Percentiles rank a stretch among this genome's conserved stretches.
These are phyloP conservation scores for Coemansia sp. DNA, from an alignment of 192 early-diverging fungal species.

Conservation along the genomic window DNA sequence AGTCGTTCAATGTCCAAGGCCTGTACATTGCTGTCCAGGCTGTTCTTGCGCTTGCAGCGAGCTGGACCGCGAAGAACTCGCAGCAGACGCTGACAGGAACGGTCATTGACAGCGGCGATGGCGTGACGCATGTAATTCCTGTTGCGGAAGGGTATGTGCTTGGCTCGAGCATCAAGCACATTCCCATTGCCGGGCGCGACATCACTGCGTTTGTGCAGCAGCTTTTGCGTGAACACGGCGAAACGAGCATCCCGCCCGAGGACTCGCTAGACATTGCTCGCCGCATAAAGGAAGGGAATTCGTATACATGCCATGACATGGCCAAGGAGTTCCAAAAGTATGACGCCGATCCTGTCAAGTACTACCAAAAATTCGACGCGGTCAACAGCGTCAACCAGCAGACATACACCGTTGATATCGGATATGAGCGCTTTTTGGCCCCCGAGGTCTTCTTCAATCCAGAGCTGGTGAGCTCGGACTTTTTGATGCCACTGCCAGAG, in stretches of 20 bases:
- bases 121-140: slow-evolving; percentile 99
- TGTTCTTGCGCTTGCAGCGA: slow-evolving; percentile 93
- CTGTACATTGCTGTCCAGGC: slow-evolving; percentile 99
- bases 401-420: slow-evolving; percentile 93
- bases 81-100: slow-evolving; percentile 93
- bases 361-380: slow-evolving; percentile 85
- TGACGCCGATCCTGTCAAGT: slow-evolving; percentile 84
- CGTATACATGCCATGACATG: slow-evolving; percentile 96
- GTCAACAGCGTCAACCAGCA: slow-evolving; percentile 79
- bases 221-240: slow-evolving; percentile 91
- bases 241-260: slow-evolving; percentile 93
- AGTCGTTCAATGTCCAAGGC: slow-evolving; percentile 97
- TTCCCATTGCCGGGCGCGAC: slow-evolving; percentile 97
- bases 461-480: slow-evolving; percentile 95
- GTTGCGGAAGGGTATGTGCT: slow-evolving; percentile 98
- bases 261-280: slow-evolving; percentile 94
- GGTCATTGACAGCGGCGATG: slow-evolving; percentile 97
- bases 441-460: slow-evolving; percentile 99
- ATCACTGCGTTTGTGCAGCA: slow-evolving; percentile 98
- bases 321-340: slow-evolving; percentile 95
- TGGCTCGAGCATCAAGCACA: slow-evolving; percentile 96
- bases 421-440: slow-evolving; percentile 98
- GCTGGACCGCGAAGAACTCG: slow-evolving; percentile 85
- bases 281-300: slow-evolving; percentile 94
- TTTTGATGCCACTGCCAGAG: slow-evolving; percentile 91